These are phyloP conservation scores for Pythium folliculosum DNA, from an alignment of 352 stramenopile species.

Conservation along the genomic window DNA sequence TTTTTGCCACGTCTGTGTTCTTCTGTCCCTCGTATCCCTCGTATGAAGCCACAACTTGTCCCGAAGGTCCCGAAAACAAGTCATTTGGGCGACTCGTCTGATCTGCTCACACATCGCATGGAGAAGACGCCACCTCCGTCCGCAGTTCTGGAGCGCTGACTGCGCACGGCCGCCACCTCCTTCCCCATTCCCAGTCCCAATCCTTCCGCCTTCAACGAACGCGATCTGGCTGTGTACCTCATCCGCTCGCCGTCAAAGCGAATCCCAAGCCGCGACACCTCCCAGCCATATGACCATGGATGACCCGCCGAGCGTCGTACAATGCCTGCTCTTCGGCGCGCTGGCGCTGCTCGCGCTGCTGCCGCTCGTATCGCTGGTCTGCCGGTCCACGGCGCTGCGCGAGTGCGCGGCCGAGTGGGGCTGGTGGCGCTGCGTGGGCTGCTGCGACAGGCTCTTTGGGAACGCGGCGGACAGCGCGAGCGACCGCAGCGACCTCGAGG, in stretches of 20 bases:
- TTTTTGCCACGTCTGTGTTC: neutral
- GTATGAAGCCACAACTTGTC: neutral
- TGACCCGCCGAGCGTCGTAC: constrained; percentile 7
- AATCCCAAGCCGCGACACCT: neutral
- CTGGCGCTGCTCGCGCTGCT: constrained; percentile 18
- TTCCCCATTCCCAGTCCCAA: too few relatives aligned
- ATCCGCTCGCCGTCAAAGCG: neutral
- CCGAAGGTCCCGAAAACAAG: neutral
- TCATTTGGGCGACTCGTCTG: neutral
- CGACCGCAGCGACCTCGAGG: constrained; percentile 3
- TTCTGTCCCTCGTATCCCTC: neutral
- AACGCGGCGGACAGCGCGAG: neutral
- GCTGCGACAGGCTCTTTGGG: neutral
- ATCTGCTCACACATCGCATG: neutral
- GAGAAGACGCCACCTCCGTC: neutral
- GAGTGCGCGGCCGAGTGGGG: constrained; percentile 7
- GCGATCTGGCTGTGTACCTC: neutral
- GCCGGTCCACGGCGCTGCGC: constrained; percentile 8
- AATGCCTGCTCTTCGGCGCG: constrained; percentile 13
- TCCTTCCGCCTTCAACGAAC: too few relatives aligned
- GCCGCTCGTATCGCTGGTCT: constrained; percentile 5
- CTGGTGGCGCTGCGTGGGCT: constrained; percentile 1
- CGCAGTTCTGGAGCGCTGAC: too few relatives aligned
- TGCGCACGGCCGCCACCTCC: too few relatives aligned
- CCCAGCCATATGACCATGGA: neutral